A percentile compares a stretch with the other conserved stretches of the same genome.
These are phyloP conservation scores for Trichoderma breve DNA, from an alignment of 2,329 filamentous ascomycete genomes.

Conservation along the genomic window DNA sequence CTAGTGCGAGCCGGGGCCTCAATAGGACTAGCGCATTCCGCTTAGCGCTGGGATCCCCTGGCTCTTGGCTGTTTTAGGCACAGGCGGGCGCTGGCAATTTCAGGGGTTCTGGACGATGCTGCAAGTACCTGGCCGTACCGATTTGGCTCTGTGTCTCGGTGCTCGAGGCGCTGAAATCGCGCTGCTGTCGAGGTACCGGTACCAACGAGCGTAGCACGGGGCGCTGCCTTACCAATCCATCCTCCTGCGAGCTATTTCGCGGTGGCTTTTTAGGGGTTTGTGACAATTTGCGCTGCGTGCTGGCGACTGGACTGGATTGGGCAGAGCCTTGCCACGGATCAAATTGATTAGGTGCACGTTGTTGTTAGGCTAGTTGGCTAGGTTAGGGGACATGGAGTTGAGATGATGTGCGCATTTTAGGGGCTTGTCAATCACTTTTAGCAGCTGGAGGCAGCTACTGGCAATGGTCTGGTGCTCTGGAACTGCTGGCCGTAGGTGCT, in stretches of 20 bases:
- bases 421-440: neutral
- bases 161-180: neutral
- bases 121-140: neutral
- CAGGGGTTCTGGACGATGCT: neutral
- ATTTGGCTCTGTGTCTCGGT: neutral
- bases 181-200: neutral
- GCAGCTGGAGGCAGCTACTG: neutral
- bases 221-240: neutral
- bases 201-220: neutral
- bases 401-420: neutral
- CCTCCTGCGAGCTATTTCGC: neutral
- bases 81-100: constrained; percentile 1
- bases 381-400: neutral
- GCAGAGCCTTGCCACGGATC: neutral
- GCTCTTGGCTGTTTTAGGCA: neutral
- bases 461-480: neutral
- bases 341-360: no score
- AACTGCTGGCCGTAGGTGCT: neutral
- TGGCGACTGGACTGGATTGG: neutral
- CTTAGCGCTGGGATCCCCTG: neutral
- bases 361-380: neutral
- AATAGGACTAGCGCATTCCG: neutral
- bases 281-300: neutral
- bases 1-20: neutral
- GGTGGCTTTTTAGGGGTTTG: neutral